These are phyloP conservation scores for Xerocomus amazonicus DNA, from an alignment of 1,284 basidiomycete species.

Conservation along the genomic window DNA sequence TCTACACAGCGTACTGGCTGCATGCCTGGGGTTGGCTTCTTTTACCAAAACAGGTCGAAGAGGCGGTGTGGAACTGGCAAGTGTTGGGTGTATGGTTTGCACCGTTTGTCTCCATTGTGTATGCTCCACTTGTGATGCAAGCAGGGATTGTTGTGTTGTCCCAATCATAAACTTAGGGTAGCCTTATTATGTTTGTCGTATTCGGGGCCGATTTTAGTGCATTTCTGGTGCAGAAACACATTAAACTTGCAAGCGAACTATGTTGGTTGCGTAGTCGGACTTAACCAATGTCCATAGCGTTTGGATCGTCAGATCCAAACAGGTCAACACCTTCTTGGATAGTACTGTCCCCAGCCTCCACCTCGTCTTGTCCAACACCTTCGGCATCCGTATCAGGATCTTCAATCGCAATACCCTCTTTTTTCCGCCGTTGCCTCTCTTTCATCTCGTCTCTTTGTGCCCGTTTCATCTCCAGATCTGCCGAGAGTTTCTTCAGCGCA, in stretches of 20 bases:
- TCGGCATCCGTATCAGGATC: conserved; percentile 46
- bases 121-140: conserved; percentile 66
- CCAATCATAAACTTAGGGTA: conserved; percentile 7
- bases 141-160: conserved; percentile 51
- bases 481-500: conserved; percentile 80
- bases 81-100: conserved; percentile 71
- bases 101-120: conserved; percentile 70
- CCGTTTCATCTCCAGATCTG: conserved; percentile 85
- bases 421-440: conserved; percentile 63
- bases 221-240: not conserved
- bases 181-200: not conserved
- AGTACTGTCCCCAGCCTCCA: conserved; percentile 29
- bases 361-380: conserved; percentile 39
- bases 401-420: conserved; percentile 55
- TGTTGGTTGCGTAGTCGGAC: not conserved
- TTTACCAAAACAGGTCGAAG: conserved; percentile 39
- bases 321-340: conserved; percentile 38
- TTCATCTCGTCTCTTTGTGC: conserved; percentile 74
- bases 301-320: conserved; percentile 54
- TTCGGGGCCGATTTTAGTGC: not conserved
- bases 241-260: not conserved
- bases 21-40: conserved; percentile 61
- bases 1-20: conserved; percentile 42
- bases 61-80: conserved; percentile 67
- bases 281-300: conserved; percentile 43